phyloP scores from a whole-genome alignment of 352 stramenopile species.

The Globisporangium lucens region DNA sequence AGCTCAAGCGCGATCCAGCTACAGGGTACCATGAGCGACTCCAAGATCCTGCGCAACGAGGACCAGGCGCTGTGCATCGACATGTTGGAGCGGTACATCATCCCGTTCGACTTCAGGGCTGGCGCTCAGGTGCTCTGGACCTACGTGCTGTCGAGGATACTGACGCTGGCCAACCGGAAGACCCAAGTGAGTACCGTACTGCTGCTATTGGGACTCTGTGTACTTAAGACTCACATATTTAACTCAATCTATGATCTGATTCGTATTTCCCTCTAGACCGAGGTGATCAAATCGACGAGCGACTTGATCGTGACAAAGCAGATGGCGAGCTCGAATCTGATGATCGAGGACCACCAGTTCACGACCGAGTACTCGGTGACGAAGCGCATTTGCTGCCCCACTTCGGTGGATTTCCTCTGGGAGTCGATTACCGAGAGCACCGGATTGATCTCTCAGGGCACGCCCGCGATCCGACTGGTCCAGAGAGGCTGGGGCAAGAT shows the following conservation, averaged over 20 bases:
- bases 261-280: background rate
- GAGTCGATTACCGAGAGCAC: constrained; percentile 10
- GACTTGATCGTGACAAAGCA: constrained; percentile 20
- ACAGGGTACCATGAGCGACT: constrained; percentile 13
- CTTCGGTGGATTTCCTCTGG: constrained; percentile 13
- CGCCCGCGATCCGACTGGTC: constrained; percentile 6
- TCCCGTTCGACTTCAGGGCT: constrained; percentile 14
- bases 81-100: constrained; percentile 17
- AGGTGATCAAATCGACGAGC: constrained; percentile 20
- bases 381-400: constrained; percentile 23
- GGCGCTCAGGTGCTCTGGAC: constrained; percentile 35
- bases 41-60: constrained; percentile 34
- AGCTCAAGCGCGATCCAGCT: constrained; percentile 6
- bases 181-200: constrained; percentile 11
- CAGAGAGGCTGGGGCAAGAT: constrained; percentile 16
- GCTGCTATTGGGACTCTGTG: background rate
- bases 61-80: constrained; percentile 37
- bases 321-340: constrained; percentile 3
- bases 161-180: constrained; percentile 25
- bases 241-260: background rate
- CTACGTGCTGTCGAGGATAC: constrained; percentile 23
- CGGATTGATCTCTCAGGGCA: background rate
- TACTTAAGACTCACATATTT: background rate
- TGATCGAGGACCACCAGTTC: constrained; percentile 9
- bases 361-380: constrained; percentile 21